These are phyloP conservation scores for Globisporangium okanoganense DNA, from an alignment of 352 stramenopile genomes.

Conservation along the genomic window DNA sequence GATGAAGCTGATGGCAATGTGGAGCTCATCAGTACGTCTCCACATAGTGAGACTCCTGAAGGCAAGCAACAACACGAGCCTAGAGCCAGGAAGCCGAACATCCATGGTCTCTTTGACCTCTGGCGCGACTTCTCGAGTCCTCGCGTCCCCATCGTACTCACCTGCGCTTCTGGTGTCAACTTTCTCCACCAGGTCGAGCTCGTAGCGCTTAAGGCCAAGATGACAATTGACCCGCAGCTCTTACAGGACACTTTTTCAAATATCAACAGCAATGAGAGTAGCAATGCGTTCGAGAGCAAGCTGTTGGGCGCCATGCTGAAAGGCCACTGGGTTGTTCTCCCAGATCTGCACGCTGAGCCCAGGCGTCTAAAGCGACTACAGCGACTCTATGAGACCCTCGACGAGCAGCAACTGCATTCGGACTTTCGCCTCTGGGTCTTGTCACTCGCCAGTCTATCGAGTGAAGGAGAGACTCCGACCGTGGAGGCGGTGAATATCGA, in stretches of 20 bases:
- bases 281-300: constrained; percentile 28
- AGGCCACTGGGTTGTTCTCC: constrained; percentile 51
- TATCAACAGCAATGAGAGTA: background rate
- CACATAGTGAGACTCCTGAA: background rate
- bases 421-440: constrained; percentile 72
- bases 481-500: background rate
- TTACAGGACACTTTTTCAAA: constrained; percentile 4
- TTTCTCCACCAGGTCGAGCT: constrained; percentile 31
- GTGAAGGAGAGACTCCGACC: background rate
- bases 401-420: constrained; percentile 28
- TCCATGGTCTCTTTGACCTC: constrained; percentile 13
- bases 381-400: constrained; percentile 28
- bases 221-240: constrained; percentile 26
- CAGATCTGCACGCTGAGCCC: constrained; percentile 26
- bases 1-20: background rate
- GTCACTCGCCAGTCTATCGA: background rate
- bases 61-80: background rate
- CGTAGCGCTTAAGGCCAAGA: constrained; percentile 26
- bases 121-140: constrained; percentile 39
- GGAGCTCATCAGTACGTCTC: background rate
- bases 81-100: background rate
- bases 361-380: constrained; percentile 21
- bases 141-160: constrained; percentile 28
- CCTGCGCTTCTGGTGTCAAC: constrained; percentile 24
- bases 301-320: constrained; percentile 40